Evolutionary conservation across 441 rosid genomes (phyloP).

Genomic region (Omphalea diandra): DNA sequence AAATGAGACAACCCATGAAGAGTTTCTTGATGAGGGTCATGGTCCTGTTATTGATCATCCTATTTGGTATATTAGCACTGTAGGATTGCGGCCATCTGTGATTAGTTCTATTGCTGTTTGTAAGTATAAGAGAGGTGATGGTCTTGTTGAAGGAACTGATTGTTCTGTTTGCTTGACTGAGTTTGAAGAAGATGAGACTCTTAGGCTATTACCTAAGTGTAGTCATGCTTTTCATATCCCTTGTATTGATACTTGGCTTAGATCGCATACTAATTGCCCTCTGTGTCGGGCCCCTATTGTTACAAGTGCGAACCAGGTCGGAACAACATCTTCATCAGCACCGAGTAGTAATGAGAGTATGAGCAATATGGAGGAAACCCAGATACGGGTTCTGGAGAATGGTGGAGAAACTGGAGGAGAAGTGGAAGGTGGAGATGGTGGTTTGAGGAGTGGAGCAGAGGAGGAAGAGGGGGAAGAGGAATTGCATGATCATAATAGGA

Average conservation of each 20-base stretch:
- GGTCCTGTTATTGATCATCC: slow-evolving; percentile 61
- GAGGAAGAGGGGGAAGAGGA: slow-evolving; percentile 20
- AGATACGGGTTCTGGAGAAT: slow-evolving; percentile 11
- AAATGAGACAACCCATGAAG: slow-evolving; percentile 25
- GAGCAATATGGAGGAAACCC: slow-evolving; percentile 21
- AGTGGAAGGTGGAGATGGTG: slow-evolving; percentile 17
- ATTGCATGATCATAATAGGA: slow-evolving; percentile 15
- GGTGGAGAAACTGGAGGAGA: slow-evolving; percentile 23
- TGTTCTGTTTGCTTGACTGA: slow-evolving; percentile 64
- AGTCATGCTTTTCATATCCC: slow-evolving; percentile 61
- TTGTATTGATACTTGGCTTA: slow-evolving; percentile 71
- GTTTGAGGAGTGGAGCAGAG: slow-evolving; percentile 18
- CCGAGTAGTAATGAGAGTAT: slow-evolving; percentile 14
- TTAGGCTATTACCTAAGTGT: slow-evolving; percentile 58
- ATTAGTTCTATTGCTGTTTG: slow-evolving; percentile 57
- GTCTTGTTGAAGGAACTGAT: slow-evolving; percentile 60
- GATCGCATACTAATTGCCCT: slow-evolving; percentile 62
- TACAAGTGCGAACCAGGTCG: background rate
- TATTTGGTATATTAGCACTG: slow-evolving; percentile 59
- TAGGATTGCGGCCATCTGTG: slow-evolving; percentile 58
- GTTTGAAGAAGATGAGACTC: slow-evolving; percentile 56
- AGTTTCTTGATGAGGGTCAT: slow-evolving; percentile 45
- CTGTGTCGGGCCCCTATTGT: slow-evolving; percentile 60
- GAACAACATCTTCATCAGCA: slow-evolving; percentile 13
- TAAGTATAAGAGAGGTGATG: slow-evolving; percentile 61